phyloP scores from a whole-genome alignment of 768 basidiomycete species.

The Porphyrellus cyaneotinctus region DNA sequence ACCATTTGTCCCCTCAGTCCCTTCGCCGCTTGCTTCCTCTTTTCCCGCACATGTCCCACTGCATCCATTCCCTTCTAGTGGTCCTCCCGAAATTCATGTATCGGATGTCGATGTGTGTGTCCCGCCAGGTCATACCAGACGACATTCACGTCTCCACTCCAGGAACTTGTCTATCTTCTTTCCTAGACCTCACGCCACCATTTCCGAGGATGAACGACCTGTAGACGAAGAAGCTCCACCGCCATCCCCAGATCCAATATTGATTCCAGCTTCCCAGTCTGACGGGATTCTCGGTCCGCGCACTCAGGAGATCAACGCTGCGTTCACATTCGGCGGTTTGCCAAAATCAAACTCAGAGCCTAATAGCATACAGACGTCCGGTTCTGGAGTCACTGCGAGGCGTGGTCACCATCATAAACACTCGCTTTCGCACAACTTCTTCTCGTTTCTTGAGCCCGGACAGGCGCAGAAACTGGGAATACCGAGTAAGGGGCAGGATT shows the following conservation, averaged over 20 bases:
- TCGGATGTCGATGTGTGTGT: slow-evolving; percentile 11
- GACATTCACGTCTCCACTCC: slow-evolving; percentile 78
- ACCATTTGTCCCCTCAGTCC: slow-evolving; percentile 21
- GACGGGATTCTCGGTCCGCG: slow-evolving; percentile 19
- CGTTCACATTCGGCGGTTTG: slow-evolving; percentile 62
- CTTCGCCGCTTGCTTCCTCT: slow-evolving; percentile 29
- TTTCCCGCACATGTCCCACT: slow-evolving; percentile 27
- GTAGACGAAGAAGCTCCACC: slow-evolving; percentile 47
- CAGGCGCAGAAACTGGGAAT: slow-evolving; percentile 2
- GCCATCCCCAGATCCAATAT: slow-evolving; percentile 40
- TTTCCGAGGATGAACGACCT: slow-evolving; percentile 60
- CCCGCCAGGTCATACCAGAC: slow-evolving; percentile 30
- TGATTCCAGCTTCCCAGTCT: slow-evolving; percentile 40
- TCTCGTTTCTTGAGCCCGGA: slow-evolving; percentile 89
- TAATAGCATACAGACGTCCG: slow-evolving; percentile 12
- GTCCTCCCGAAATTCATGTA: slow-evolving; percentile 18
- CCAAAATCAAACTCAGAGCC: slow-evolving; percentile 28
- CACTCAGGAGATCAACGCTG: slow-evolving; percentile 43
- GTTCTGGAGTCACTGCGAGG: slow-evolving; percentile 27
- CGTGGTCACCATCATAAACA: slow-evolving; percentile 91
- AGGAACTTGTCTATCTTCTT: slow-evolving; percentile 92
- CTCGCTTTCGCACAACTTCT: slow-evolving; percentile 91
- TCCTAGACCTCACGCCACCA: slow-evolving; percentile 62
- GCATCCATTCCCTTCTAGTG: slow-evolving; percentile 21
- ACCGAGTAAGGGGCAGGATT: slow-evolving; percentile 28